Conservation (phyloP, 768 basidiomycete genomes). For the Austroboletus eburneus region DNA sequence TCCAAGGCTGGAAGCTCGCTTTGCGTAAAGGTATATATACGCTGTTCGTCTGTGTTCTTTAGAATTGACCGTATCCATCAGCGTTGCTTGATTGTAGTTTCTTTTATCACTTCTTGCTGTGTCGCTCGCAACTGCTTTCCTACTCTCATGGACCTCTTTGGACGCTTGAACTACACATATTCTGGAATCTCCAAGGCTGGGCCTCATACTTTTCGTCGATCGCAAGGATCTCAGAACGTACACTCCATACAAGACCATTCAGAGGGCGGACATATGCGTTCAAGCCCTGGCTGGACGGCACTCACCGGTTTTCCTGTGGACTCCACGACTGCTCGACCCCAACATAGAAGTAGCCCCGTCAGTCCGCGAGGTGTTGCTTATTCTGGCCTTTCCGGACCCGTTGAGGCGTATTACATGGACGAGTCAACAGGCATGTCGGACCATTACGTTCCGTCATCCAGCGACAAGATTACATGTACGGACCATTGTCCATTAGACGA, state of each 20-base stretch:
- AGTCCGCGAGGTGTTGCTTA: not conserved
- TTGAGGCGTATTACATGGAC: not conserved
- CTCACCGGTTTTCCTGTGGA: not conserved
- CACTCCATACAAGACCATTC: conserved; percentile 2
- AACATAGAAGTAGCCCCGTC: not conserved
- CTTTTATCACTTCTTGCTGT: not conserved
- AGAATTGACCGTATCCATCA: not conserved
- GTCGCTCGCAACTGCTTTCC: not conserved
- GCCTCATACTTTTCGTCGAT: not conserved
- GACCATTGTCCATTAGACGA: conserved; percentile 27
- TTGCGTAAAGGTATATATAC: conserved; percentile 16
- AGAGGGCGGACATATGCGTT: not conserved
- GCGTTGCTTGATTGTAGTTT: not conserved
- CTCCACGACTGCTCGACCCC: not conserved
- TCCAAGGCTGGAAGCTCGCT: not conserved
- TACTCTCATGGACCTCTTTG: conserved; percentile 14
- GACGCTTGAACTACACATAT: conserved; percentile 15
- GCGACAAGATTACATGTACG: conserved; percentile 25
- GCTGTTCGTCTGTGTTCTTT: not conserved
- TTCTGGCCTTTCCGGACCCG: not conserved
- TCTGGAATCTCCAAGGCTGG: conserved; percentile 1
- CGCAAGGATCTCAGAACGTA: not conserved
- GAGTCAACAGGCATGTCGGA: conserved; percentile 9
- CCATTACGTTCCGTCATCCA: conserved; percentile 26
- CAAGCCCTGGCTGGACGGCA: not conserved